phyloP scores from a whole-genome alignment of 1,284 basidiomycete genomes.

The Coniferiporia weirii region DNA sequence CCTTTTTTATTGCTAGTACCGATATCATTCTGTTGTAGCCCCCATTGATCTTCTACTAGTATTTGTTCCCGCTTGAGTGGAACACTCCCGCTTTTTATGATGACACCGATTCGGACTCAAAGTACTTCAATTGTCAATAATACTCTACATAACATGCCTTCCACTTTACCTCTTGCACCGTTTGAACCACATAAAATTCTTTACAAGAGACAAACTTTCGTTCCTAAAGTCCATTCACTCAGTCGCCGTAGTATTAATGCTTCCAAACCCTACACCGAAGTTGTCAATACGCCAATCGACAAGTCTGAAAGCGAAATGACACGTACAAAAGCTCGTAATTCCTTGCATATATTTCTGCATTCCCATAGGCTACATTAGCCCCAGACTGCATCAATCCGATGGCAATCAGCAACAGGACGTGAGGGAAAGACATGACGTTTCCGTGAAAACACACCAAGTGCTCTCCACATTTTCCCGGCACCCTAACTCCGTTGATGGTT shows the following conservation, averaged over 20 bases:
- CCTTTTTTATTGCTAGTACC: neutral
- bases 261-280: constrained; percentile 10
- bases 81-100: neutral
- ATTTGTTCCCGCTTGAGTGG: neutral
- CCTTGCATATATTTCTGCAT: constrained; percentile 38
- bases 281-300: neutral
- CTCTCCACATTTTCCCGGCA: constrained; percentile 68
- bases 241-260: neutral
- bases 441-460: constrained; percentile 50
- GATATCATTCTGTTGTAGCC: neutral
- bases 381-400: constrained; percentile 30
- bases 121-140: neutral
- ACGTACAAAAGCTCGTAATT: constrained; percentile 57
- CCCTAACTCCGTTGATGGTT: constrained; percentile 41
- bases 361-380: constrained; percentile 37
- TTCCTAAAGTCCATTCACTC: too few species aligned
- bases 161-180: too few species aligned
- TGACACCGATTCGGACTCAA: neutral
- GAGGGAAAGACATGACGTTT: constrained; percentile 19
- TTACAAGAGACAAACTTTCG: too few species aligned
- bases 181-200: too few species aligned
- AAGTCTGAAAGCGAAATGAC: neutral
- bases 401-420: constrained; percentile 21
- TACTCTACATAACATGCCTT: too few species aligned
- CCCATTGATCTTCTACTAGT: neutral